phyloP scores from a whole-genome alignment of 2,329 filamentous ascomycete genomes.

The Grosmannia penicillata region DNA sequence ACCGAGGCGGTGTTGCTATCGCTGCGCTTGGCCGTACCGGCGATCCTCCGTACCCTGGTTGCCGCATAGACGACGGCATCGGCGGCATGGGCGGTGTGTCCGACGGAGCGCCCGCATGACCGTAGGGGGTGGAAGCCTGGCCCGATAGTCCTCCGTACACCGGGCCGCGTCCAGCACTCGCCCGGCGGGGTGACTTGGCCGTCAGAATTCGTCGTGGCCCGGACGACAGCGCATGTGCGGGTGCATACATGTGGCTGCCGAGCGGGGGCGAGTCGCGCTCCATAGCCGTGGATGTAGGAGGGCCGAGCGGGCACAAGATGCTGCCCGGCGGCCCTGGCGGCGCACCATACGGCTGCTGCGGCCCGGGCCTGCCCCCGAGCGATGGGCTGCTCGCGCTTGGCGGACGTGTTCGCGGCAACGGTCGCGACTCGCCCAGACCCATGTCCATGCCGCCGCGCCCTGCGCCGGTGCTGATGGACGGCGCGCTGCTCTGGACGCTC shows the following conservation, averaged over 20 bases:
- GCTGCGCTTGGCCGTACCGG: background rate
- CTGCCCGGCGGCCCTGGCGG: too few species aligned
- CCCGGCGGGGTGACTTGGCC: conserved; percentile 41
- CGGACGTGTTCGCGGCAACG: conserved; percentile 8
- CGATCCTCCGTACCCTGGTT: background rate
- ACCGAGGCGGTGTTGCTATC: conserved; percentile 8
- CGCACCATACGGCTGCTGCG: background rate
- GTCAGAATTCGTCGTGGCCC: conserved; percentile 33
- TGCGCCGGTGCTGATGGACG: too few species aligned
- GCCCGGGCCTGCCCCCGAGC: background rate
- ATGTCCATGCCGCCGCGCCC: background rate
- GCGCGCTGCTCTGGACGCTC: conserved; percentile 1
- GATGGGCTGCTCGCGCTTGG: conserved; percentile 2
- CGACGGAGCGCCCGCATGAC: background rate
- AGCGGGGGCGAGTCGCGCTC: background rate
- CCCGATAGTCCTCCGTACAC: too few species aligned
- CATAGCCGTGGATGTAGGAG: too few species aligned
- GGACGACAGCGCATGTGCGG: too few species aligned
- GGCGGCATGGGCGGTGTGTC: conserved; percentile 6
- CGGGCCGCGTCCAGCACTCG: conserved; percentile 27
- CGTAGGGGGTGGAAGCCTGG: background rate
- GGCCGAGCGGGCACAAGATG: too few species aligned
- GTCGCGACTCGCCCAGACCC: conserved; percentile 3
- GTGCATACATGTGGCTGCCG: background rate
- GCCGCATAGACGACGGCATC: conserved; percentile 1